A percentile compares a stretch with the other conserved stretches of the same genome.
Evolutionary conservation across 495 filamentous ascomycete genomes (phyloP).

Genomic region (Penicillium cinerascens): DNA sequence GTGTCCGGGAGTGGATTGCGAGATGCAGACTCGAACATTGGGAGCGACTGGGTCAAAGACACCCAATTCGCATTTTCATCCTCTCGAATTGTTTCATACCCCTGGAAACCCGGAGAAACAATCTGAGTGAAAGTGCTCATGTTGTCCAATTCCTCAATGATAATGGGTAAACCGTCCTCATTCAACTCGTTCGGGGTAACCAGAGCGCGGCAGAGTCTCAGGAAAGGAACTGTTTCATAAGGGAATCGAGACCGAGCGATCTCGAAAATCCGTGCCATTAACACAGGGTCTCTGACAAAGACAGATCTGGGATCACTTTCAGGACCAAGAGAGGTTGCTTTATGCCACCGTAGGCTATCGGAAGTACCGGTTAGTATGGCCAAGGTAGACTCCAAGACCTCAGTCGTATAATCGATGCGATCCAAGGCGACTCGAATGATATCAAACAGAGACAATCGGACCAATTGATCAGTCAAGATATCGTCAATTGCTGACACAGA

Average conservation of each 20-base stretch:
- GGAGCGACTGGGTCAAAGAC: constrained; percentile 37
- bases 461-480: constrained; percentile 33
- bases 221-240: constrained; percentile 78
- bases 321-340: constrained; percentile 29
- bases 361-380: constrained; percentile 50
- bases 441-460: constrained; percentile 61
- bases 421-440: constrained; percentile 56
- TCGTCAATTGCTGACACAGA: constrained; percentile 41
- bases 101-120: constrained; percentile 59
- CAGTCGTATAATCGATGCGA: constrained; percentile 62
- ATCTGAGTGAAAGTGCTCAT: constrained; percentile 70
- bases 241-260: constrained; percentile 74
- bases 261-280: constrained; percentile 56
- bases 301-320: constrained; percentile 45
- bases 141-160: constrained; percentile 55
- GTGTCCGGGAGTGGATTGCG: constrained; percentile 16
- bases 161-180: constrained; percentile 46
- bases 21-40: constrained; percentile 33
- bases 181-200: constrained; percentile 38
- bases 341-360: constrained; percentile 26
- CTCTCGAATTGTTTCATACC: constrained; percentile 72
- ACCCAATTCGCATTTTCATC: constrained; percentile 75
- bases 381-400: constrained; percentile 59
- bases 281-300: constrained; percentile 52
- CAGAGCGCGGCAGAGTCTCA: constrained; percentile 60